Percentiles rank a stretch among this genome's conserved stretches.
These are phyloP conservation scores for Coprinellus micaceus DNA, from an alignment of 768 basidiomycete species.

Conservation along the genomic window DNA sequence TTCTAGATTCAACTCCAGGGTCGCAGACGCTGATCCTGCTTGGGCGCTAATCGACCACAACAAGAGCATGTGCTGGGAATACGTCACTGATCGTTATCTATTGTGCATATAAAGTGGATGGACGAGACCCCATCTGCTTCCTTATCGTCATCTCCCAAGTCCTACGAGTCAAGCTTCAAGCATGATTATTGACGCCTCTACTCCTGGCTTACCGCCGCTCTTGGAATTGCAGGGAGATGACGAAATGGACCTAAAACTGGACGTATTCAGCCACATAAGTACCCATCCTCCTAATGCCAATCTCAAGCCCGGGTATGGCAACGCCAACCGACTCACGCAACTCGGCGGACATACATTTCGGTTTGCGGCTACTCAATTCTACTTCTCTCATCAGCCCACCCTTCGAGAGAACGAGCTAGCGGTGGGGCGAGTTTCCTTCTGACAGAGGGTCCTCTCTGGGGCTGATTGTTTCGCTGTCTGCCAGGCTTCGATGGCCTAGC, in stretches of 20 bases:
- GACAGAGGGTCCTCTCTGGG: too few relatives aligned
- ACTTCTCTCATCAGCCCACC: background rate
- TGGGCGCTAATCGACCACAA: conserved; percentile 1
- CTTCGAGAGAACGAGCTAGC: background rate
- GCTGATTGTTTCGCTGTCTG: too few relatives aligned
- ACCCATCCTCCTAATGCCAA: too few relatives aligned
- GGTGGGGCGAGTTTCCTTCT: background rate
- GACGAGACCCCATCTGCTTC: background rate
- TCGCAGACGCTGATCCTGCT: background rate
- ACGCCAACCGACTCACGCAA: background rate
- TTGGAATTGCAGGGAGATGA: background rate
- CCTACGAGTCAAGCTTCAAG: background rate
- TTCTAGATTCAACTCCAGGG: background rate
- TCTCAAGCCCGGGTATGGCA: background rate
- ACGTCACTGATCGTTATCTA: background rate
- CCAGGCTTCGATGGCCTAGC: too few relatives aligned
- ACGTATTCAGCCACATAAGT: background rate
- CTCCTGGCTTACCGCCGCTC: background rate
- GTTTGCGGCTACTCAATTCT: background rate
- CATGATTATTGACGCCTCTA: background rate
- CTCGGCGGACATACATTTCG: background rate
- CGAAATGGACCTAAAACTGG: background rate
- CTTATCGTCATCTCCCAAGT: background rate
- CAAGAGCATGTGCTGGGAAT: conserved; percentile 1
- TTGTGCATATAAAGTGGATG: background rate